phyloP scores from a whole-genome alignment of 306 rosid genomes.

The Corylus americana region DNA sequence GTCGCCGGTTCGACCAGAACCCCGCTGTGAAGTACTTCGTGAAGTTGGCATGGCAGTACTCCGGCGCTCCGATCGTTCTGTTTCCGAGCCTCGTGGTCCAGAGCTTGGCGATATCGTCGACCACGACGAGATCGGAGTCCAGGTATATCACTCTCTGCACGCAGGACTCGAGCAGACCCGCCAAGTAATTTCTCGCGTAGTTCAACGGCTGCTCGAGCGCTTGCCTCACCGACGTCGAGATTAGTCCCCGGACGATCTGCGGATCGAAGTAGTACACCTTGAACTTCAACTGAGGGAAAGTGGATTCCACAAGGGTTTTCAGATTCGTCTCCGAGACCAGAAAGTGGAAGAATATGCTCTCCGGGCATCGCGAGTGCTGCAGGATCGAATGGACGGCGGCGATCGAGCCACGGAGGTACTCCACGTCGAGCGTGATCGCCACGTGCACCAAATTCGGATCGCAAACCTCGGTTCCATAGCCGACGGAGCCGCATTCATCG shows the following conservation, averaged over 20 bases:
- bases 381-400: constrained; percentile 80
- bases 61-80: constrained; percentile 69
- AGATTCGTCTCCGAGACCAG: constrained; percentile 56
- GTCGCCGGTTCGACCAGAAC: constrained; percentile 51
- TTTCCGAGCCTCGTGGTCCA: constrained; percentile 54
- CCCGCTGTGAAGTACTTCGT: constrained; percentile 61
- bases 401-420: constrained; percentile 79
- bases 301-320: constrained; percentile 55
- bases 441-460: constrained; percentile 68
- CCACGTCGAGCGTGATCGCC: constrained; percentile 72
- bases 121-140: constrained; percentile 72
- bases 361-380: constrained; percentile 60
- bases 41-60: constrained; percentile 79
- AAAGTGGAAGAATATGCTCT: constrained; percentile 70
- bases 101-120: constrained; percentile 59
- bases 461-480: constrained; percentile 36
- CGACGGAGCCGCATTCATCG: constrained; percentile 40
- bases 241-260: constrained; percentile 47
- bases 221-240: constrained; percentile 75
- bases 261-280: constrained; percentile 72
- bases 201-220: constrained; percentile 77
- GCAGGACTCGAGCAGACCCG: constrained; percentile 60
- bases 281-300: constrained; percentile 65
- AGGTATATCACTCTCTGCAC: constrained; percentile 64
- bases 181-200: constrained; percentile 74